Percentiles rank a stretch among this genome's conserved stretches.
These are phyloP conservation scores for Tetrapisispora nanseiensis DNA, from an alignment of 805 yeast species.

Conservation along the genomic window DNA sequence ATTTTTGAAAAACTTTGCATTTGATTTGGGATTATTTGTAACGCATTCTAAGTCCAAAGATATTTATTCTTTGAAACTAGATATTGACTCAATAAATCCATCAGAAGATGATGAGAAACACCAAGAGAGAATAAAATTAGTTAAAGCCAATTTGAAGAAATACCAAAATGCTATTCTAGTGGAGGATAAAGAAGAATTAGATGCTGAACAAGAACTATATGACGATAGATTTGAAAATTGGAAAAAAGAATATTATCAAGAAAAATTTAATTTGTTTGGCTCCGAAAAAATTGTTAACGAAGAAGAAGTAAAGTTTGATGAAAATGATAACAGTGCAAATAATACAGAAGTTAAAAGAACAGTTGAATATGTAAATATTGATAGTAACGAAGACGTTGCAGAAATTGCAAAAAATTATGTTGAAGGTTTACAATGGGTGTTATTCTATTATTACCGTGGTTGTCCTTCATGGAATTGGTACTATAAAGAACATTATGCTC, in stretches of 20 bases:
- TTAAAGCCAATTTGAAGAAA: constrained; percentile 47
- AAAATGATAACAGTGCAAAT: not conserved
- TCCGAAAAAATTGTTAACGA: constrained; percentile 26
- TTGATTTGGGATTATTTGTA: constrained; percentile 56
- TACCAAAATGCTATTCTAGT: constrained; percentile 53
- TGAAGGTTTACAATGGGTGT: constrained; percentile 96
- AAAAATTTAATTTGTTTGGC: constrained; percentile 54
- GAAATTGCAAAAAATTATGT: constrained; percentile 70
- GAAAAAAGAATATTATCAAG: constrained; percentile 78
- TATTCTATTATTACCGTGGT: constrained; percentile 82
- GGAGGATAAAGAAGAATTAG: constrained; percentile 45
- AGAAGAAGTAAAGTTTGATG: not conserved
- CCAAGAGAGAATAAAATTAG: constrained; percentile 39
- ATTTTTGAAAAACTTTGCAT: constrained; percentile 53
- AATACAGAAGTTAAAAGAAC: not conserved
- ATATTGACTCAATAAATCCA: constrained; percentile 65
- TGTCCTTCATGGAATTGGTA: constrained; percentile 96
- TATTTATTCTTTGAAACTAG: constrained; percentile 50
- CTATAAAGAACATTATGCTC: constrained; percentile 82
- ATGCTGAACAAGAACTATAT: constrained; percentile 51
- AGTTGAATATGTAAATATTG: constrained; percentile 15
- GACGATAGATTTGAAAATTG: constrained; percentile 65
- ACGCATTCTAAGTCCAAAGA: constrained; percentile 52
- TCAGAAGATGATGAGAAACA: constrained; percentile 59
- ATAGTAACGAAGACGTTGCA: constrained; percentile 48